Conservation (phyloP, 2,329 filamentous ascomycete species). For the Apiospora pterosperma region DNA sequence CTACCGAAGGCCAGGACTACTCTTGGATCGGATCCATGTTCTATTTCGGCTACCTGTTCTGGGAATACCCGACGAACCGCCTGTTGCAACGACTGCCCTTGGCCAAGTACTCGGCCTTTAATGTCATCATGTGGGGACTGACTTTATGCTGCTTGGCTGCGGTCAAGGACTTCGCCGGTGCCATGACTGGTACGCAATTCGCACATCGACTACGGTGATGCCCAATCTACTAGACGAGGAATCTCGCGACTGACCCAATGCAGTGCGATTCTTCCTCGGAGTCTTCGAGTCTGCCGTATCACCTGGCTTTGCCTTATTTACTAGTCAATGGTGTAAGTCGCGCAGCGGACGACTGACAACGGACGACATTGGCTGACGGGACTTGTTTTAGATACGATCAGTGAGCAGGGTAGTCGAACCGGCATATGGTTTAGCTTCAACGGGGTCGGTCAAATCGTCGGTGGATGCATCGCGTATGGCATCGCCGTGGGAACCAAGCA, state of each 20-base stretch:
- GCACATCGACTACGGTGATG: background rate
- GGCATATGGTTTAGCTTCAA: slow-evolving; percentile 30
- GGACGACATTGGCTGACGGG: background rate
- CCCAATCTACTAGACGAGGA: background rate
- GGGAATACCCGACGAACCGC: slow-evolving; percentile 64
- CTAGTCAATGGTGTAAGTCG: slow-evolving; percentile 23
- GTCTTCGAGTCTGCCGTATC: slow-evolving; percentile 34
- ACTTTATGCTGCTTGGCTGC: slow-evolving; percentile 28
- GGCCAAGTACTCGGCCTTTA: slow-evolving; percentile 63
- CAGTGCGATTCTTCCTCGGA: slow-evolving; percentile 37
- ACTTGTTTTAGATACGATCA: slow-evolving; percentile 13
- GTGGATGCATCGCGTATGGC: slow-evolving; percentile 37
- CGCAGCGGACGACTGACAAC: too few relatives aligned
- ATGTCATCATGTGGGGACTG: slow-evolving; percentile 61
- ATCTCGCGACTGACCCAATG: background rate
- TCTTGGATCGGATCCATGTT: slow-evolving; percentile 50
- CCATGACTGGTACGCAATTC: slow-evolving; percentile 22
- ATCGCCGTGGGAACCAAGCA: slow-evolving; percentile 45
- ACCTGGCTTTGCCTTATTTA: slow-evolving; percentile 28
- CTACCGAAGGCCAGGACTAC: slow-evolving; percentile 34
- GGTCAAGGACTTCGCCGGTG: slow-evolving; percentile 31
- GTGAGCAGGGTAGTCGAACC: slow-evolving; percentile 25
- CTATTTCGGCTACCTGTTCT: slow-evolving; percentile 49
- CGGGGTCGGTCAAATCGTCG: slow-evolving; percentile 35
- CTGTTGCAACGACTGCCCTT: slow-evolving; percentile 62